Conservation (phyloP, 805 yeast species). For the Yarrowia keelungensis region DNA sequence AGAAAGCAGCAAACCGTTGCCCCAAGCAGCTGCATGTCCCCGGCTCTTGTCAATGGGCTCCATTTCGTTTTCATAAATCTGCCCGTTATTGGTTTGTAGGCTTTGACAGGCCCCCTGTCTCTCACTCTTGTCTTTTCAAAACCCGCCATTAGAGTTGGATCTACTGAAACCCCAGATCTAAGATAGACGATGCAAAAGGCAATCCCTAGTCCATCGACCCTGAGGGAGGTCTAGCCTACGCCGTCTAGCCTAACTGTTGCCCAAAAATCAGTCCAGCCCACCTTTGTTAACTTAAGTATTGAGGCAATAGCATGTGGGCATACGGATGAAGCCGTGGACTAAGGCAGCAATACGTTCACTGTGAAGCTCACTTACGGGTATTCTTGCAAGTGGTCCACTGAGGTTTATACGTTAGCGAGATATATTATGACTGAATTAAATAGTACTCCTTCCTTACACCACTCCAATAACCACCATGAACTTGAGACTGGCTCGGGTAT, state of each 20-base stretch:
- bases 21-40: no score
- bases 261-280: constrained; percentile 4
- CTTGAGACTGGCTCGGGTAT: constrained; percentile 28
- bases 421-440: neutral
- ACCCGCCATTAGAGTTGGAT: neutral
- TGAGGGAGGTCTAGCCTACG: no score
- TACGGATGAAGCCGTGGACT: no score
- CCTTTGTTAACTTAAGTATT: neutral
- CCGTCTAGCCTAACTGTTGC: no score
- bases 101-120: neutral
- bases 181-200: neutral
- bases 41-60: neutral
- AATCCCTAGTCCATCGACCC: neutral
- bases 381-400: no score
- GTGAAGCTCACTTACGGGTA: no score
- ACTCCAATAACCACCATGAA: constrained; percentile 34
- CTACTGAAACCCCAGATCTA: constrained; percentile 28
- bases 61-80: neutral
- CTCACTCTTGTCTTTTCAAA: neutral
- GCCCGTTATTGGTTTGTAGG: neutral
- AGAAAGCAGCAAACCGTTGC: neutral
- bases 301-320: no score
- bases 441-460: neutral
- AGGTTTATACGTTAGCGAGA: no score
- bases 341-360: no score